Base-by-base conservation (phyloP, 2,329 filamentous ascomycete species). In the Pseudocercospora fijiensis region DNA sequence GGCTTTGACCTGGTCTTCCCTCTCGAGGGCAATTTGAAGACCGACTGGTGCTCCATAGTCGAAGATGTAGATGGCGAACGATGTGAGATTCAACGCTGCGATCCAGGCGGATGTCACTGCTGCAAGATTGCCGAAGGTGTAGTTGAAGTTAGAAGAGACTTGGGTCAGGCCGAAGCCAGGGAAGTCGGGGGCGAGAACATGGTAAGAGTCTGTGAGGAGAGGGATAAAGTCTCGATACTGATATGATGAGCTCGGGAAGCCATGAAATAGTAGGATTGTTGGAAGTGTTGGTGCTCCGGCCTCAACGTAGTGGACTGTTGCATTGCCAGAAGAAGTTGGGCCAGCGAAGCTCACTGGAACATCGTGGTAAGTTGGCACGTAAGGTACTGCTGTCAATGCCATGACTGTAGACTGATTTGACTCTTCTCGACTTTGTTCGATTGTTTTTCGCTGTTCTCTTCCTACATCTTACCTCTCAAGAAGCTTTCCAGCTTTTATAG, bases 21-120 rank as follows among this genome's bases (percentile, higher is more conserved):
- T 76, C 49, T 79, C 67, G 1, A 86, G 77, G 0, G 85, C 85
- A 1, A 87, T 76, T 2, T 84, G 80, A 24, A 86, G 75, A 0
- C 80, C 85, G 0, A 79, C 78, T 0, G 86, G 85, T 0, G 85
- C 84, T 57, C 86, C 86, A 71, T 88, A 88, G 76, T 88, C 85
- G 71, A 88, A 88, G 65, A 88, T 80, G 73, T 87, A 88, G 27
- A 86, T 73, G 13, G 82, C 80, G 74, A 82, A 86, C 30, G 78
- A 79, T 13, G 69, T 65, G 37, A 87, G 76, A 2, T 75, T 64
- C 8, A 87, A 74, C 0, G 77, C 76, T 37, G 81, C 77, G 11
- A 86, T 72, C 69, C 86, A 86, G 6, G 78, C 78, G 9, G 75
- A 76, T 37, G 85, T 76, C 1, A 81, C 83, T 5, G 61, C 71